Percentiles rank a stretch among this genome's conserved stretches.
Conservation (phyloP, 331 rosid species). For the Quercus tomentella region DNA sequence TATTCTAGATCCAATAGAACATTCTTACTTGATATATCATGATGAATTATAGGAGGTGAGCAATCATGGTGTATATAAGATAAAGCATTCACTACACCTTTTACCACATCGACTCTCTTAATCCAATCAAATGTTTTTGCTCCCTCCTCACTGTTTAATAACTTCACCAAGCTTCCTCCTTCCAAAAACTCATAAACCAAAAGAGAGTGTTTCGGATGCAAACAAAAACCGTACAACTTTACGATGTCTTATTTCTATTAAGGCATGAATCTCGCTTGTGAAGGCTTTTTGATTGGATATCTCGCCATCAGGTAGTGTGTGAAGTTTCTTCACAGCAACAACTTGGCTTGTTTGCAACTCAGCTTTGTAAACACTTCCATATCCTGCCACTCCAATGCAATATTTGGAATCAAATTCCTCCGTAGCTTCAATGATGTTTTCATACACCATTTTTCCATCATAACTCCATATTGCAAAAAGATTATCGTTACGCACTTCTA, state of each 20-base stretch:
- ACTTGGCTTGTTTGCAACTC: neutral
- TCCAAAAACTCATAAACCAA: neutral
- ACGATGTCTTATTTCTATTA: neutral
- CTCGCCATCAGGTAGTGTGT: neutral
- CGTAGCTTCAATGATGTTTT: neutral
- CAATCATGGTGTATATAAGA: too few species aligned
- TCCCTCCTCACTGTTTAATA: neutral
- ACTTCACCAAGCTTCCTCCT: neutral
- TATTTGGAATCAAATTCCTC: neutral
- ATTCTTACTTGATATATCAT: too few species aligned
- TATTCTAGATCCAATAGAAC: too few species aligned
- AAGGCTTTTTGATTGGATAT: neutral
- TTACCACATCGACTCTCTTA: neutral
- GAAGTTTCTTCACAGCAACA: neutral
- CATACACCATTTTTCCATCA: neutral
- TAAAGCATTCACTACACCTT: neutral
- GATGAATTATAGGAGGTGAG: too few species aligned
- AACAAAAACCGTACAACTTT: neutral
- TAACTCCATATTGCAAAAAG: neutral
- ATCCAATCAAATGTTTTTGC: neutral
- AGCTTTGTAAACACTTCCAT: neutral
- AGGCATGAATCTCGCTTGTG: neutral
- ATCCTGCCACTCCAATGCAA: neutral
- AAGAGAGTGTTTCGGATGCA: neutral
- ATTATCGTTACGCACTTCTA: neutral